phyloP scores from a whole-genome alignment of 108 stramenopile species.

The Fistulifera solaris region DNA sequence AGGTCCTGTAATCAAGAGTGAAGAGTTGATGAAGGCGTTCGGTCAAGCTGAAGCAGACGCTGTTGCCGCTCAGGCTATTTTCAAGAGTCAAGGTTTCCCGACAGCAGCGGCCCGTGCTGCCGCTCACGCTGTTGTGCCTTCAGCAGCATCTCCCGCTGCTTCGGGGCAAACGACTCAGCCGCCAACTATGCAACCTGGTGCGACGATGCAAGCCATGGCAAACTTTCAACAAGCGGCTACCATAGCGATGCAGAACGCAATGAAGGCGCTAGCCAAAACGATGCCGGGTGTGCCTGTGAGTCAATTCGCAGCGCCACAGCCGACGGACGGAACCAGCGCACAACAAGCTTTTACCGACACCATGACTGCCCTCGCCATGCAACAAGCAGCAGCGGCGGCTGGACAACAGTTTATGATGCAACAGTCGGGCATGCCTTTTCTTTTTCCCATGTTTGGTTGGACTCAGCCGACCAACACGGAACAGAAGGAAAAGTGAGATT shows the following conservation, averaged over 20 bases:
- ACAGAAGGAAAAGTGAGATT: too few species aligned
- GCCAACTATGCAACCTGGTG: constrained; percentile 45
- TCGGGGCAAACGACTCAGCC: constrained; percentile 3
- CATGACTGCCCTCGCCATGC: constrained; percentile 49
- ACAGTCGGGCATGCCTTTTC: not conserved
- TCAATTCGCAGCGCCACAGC: constrained; percentile 8
- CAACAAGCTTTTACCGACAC: constrained; percentile 40
- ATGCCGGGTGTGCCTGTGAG: constrained; percentile 18
- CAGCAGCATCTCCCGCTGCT: not conserved
- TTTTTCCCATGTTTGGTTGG: too few species aligned
- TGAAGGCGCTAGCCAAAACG: constrained; percentile 28
- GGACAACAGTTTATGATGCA: constrained; percentile 6
- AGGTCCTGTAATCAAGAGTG: not conserved
- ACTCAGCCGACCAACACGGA: too few species aligned
- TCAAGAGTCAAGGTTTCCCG: constrained; percentile 29
- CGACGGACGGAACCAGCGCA: constrained; percentile 8
- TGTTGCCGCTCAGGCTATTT: constrained; percentile 39
- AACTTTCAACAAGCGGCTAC: constrained; percentile 58
- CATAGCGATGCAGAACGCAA: constrained; percentile 47
- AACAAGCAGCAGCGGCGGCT: constrained; percentile 34
- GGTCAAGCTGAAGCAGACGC: constrained; percentile 25
- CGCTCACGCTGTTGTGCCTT: constrained; percentile 20
- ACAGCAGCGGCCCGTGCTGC: constrained; percentile 36
- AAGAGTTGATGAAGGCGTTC: not conserved
- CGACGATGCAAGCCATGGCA: constrained; percentile 63